Percentiles rank a stretch among this genome's conserved stretches.
These are phyloP conservation scores for Salvia sclarea DNA, from an alignment of 305 asterid genomes.

Conservation along the genomic window DNA sequence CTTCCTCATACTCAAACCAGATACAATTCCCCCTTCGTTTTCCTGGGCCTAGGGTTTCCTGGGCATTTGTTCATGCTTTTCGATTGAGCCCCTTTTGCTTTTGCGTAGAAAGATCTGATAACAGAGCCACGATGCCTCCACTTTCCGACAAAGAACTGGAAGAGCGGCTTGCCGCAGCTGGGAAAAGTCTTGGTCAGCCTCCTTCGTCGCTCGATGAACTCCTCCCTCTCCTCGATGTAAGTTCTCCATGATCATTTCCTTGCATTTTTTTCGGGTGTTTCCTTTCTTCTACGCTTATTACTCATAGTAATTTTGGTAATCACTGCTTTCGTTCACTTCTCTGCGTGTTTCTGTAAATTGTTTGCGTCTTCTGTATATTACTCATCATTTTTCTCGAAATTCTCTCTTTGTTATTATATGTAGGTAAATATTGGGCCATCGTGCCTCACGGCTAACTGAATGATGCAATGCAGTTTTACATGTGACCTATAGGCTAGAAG, in stretches of 20 bases:
- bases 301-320: neutral
- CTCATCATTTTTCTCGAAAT: slow-evolving; percentile 5
- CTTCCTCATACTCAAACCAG: neutral
- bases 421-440: slow-evolving; percentile 1
- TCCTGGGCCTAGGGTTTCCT: slow-evolving; percentile 35
- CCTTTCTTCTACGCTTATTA: slow-evolving; percentile 8
- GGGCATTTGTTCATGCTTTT: slow-evolving; percentile 7
- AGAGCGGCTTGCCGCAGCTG: slow-evolving; percentile 58
- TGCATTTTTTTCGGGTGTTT: slow-evolving; percentile 2
- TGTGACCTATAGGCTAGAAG: neutral
- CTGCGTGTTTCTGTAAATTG: neutral
- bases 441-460: neutral
- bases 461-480: neutral
- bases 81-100: slow-evolving; percentile 13
- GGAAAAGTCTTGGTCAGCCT: slow-evolving; percentile 62
- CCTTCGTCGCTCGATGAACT: slow-evolving; percentile 62
- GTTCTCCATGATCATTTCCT: slow-evolving; percentile 16
- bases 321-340: slow-evolving; percentile 22
- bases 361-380: neutral
- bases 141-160: slow-evolving; percentile 47
- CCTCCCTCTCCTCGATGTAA: slow-evolving; percentile 77
- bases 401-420: neutral
- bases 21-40: neutral
- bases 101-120: slow-evolving; percentile 30
- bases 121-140: slow-evolving; percentile 38